Percentiles rank a stretch among this genome's conserved stretches.
Evolutionary conservation across 2,329 filamentous ascomycete genomes (phyloP).

Genomic region (Pseudogymnoascus sp.): DNA sequence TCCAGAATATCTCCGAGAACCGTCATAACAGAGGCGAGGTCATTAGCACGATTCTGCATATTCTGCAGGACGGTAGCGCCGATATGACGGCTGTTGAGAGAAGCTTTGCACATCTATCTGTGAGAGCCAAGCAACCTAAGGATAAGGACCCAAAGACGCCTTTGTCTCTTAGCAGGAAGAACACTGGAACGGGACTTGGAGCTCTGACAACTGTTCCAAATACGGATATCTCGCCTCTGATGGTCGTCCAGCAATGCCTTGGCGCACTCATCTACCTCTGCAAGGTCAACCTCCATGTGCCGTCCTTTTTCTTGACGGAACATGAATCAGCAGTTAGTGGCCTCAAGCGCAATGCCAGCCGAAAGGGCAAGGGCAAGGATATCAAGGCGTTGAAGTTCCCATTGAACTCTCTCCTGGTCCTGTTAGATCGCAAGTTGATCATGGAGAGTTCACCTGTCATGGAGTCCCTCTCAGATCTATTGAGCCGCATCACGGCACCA

Average conservation of each 20-base stretch:
- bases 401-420: constrained; percentile 77
- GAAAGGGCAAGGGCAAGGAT: constrained; percentile 85
- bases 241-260: constrained; percentile 93
- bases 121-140: constrained; percentile 77
- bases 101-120: constrained; percentile 86
- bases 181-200: constrained; percentile 48
- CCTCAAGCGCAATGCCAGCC: constrained; percentile 66
- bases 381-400: constrained; percentile 78
- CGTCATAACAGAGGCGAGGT: constrained; percentile 93
- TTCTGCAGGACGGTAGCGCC: constrained; percentile 88
- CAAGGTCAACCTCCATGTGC: constrained; percentile 70
- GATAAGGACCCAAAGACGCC: constrained; percentile 63
- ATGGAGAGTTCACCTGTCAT: constrained; percentile 97
- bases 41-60: constrained; percentile 82
- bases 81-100: constrained; percentile 91
- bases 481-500: constrained; percentile 82
- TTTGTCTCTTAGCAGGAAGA: constrained; percentile 66
- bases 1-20: constrained; percentile 90
- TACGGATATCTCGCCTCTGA: constrained; percentile 83
- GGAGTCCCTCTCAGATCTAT: constrained; percentile 79
- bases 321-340: constrained; percentile 69
- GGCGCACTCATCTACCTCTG: constrained; percentile 77
- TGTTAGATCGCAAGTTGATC: constrained; percentile 88
- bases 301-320: constrained; percentile 88
- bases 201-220: constrained; percentile 45